Base-by-base conservation (phyloP, 805 yeast species). In the Hemisphaericaspora nanyangensis region DNA sequence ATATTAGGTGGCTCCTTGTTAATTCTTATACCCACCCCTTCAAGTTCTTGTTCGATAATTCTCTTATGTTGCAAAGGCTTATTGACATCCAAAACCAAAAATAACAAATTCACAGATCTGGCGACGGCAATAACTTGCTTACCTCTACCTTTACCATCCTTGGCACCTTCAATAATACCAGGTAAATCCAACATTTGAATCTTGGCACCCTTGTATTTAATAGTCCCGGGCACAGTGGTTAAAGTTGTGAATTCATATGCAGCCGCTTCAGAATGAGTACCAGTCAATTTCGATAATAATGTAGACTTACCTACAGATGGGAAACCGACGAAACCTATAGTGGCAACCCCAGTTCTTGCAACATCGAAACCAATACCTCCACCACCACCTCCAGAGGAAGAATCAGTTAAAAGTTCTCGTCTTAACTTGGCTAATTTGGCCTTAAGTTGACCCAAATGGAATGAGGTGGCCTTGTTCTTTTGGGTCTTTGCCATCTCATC, bases 401-500 rank as follows among this genome's bases (percentile, higher is more conserved):
- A 72, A 15, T 86, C 78, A 27, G 70, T 56, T 46, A 93, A 72
- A 39, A 93, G 73, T 58, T 93, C 99, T 59, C 97, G 80, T 70
- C 95, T 86, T 52, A 93, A 74, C 59, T 91, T 90, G 39, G 99
- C 99, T 40, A 93, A 70, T 58, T 93, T 93, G 39, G 99, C 99
- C 65, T 95, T 93, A 48, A 93, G 73, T 69, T 89, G 96, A 57
- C 99, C 99, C 74, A 93, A 70, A 73, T 93, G 99, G 70, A 85
- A 91, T 49, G 93, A 87, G 3, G 99, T 93, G 58, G 95, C 95
- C 80, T 93, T 93, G 70, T 93, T 93, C 70, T 91, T 93, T 61
- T 93, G 99, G 56, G 99, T 93, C 55, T 76, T 76, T 69, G 97
- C 90, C 99, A 91, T 91, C 74, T 91, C 99, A 67, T 85, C 93